These are phyloP conservation scores for Aureobasidium lini DNA, from an alignment of 2,329 filamentous ascomycete genomes.

Conservation along the genomic window DNA sequence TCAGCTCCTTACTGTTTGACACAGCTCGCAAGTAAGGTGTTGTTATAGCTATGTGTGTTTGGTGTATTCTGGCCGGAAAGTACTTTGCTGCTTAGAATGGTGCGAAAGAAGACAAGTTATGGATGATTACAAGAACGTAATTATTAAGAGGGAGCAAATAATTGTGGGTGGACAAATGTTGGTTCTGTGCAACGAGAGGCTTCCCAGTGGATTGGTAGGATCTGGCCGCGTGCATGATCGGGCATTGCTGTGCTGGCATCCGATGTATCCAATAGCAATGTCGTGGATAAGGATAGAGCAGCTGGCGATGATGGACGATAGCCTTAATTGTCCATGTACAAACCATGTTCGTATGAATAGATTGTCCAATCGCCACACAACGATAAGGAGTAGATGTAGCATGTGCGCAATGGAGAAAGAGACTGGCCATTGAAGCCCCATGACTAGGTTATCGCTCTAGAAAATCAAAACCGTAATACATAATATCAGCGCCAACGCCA, in stretches of 20 bases:
- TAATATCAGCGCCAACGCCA: conserved; percentile 8
- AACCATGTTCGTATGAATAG: too few species aligned
- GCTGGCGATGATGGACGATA: neutral
- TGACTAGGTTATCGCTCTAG: neutral
- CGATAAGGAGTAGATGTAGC: neutral
- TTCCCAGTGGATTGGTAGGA: conserved; percentile 2
- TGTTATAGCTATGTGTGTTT: neutral
- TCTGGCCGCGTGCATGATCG: neutral
- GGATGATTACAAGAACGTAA: neutral
- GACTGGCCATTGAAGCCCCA: neutral
- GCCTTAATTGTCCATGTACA: too few species aligned
- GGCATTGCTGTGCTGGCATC: conserved; percentile 4
- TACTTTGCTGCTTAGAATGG: neutral
- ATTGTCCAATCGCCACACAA: neutral
- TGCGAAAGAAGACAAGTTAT: neutral
- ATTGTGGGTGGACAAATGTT: neutral
- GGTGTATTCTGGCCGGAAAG: neutral
- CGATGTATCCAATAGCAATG: conserved; percentile 1
- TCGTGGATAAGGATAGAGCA: neutral
- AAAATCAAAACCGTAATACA: neutral
- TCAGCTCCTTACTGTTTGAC: neutral
- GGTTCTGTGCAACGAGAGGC: conserved; percentile 6
- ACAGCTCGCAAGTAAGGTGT: neutral
- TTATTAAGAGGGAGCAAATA: neutral
- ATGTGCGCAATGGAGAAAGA: neutral